These are phyloP conservation scores for Alternaria sp. DNA, from an alignment of 2,329 filamentous ascomycete genomes.

Conservation along the genomic window DNA sequence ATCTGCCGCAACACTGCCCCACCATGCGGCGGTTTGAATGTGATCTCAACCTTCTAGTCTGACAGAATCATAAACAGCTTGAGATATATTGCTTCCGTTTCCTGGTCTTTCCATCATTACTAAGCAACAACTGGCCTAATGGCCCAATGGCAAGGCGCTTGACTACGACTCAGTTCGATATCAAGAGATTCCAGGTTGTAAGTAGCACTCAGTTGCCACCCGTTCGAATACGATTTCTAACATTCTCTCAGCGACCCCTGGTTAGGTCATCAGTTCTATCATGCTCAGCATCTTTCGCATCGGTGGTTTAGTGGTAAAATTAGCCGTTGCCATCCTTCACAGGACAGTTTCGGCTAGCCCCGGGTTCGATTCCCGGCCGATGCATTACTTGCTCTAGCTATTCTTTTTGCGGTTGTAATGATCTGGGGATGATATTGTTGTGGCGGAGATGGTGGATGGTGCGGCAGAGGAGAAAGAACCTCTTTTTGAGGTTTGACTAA, in stretches of 20 bases:
- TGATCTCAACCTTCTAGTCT: not conserved
- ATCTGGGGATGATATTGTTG: not conserved
- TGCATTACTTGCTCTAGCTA: constrained; percentile 11
- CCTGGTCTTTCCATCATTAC: not conserved
- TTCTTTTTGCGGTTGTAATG: not conserved
- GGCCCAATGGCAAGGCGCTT: constrained; percentile 66
- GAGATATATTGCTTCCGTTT: rapidly evolving
- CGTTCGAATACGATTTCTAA: not conserved
- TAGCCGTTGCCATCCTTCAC: constrained; percentile 37
- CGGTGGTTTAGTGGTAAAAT: constrained; percentile 45
- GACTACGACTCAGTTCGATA: constrained; percentile 56
- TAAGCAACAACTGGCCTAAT: constrained; percentile 37
- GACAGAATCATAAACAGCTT: rapidly evolving
- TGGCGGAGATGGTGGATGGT: not conserved
- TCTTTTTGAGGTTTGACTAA: not conserved
- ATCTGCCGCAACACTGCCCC: not conserved
- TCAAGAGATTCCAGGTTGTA: constrained; percentile 45
- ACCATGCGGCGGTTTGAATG: not conserved
- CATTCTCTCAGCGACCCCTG: constrained; percentile 7
- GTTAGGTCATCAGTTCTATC: constrained; percentile 12
- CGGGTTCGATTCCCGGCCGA: constrained; percentile 42
- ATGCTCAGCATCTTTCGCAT: constrained; percentile 21
- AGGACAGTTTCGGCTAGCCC: constrained; percentile 36
- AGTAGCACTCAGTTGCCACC: not conserved
- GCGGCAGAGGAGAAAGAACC: not conserved